These are phyloP conservation scores for Mrakia blollopis DNA, from an alignment of 768 basidiomycete species.

Conservation along the genomic window DNA sequence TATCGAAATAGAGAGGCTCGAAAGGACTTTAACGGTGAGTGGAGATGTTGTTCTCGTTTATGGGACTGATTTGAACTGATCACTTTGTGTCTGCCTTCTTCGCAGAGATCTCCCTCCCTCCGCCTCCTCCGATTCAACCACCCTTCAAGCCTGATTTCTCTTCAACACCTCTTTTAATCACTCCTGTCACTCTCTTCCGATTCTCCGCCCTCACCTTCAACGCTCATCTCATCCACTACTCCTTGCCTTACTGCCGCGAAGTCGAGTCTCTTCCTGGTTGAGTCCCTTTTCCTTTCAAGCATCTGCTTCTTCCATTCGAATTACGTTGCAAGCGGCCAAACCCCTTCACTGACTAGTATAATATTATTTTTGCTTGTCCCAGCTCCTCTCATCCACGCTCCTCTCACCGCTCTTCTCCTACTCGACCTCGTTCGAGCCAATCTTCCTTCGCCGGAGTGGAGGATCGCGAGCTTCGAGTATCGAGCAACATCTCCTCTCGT, in stretches of 20 bases:
- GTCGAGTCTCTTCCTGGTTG: constrained; percentile 66
- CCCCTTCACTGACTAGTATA: background rate
- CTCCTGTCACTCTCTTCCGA: constrained; percentile 68
- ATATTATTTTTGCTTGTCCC: background rate
- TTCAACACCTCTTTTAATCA: constrained; percentile 55
- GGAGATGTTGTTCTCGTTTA: background rate
- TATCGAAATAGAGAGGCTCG: background rate
- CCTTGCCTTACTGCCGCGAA: constrained; percentile 62
- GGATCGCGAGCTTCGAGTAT: constrained; percentile 59
- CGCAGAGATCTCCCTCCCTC: background rate
- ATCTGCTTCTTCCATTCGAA: background rate
- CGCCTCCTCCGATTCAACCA: background rate
- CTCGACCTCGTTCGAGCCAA: constrained; percentile 58
- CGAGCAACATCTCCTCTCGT: constrained; percentile 56
- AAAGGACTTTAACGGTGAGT: background rate
- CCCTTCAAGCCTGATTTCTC: constrained; percentile 17
- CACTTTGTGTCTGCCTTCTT: background rate
- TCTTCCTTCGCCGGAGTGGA: constrained; percentile 48
- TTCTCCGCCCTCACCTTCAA: constrained; percentile 85
- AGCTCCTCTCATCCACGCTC: constrained; percentile 83
- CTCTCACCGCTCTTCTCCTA: constrained; percentile 72
- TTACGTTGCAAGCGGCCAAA: background rate
- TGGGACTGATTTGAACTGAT: background rate
- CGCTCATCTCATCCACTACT: constrained; percentile 76
- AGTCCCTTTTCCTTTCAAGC: background rate